Evolutionary conservation across 23 red algal species (phyloP).

Genomic region (Agarophyton chilense): DNA sequence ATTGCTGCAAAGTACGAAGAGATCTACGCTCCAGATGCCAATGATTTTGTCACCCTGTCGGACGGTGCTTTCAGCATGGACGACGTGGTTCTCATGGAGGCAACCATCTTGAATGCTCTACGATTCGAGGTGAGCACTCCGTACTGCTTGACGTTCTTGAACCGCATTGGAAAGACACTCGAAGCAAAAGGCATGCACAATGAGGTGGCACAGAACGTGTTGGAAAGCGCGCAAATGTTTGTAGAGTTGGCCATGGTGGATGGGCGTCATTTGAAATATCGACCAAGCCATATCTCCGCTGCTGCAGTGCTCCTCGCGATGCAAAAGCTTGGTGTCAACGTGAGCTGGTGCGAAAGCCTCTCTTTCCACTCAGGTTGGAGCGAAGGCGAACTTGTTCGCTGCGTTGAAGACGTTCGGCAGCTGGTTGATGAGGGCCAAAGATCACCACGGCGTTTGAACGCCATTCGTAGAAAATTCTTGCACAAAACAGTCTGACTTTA

Average conservation of each 20-base stretch:
- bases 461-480: slow-evolving; percentile 3
- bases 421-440: not conserved
- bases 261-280: not conserved
- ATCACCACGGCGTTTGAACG: not conserved
- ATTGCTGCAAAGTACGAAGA: slow-evolving; percentile 17
- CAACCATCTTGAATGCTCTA: not conserved
- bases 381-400: not conserved
- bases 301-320: not conserved
- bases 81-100: not conserved
- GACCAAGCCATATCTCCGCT: not conserved
- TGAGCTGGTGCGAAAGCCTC: not conserved
- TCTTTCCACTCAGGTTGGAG: not conserved
- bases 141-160: not conserved
- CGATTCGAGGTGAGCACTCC: not conserved
- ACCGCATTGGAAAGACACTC: not conserved
- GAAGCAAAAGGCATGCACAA: not conserved
- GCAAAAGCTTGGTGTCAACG: not conserved
- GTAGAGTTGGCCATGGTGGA: slow-evolving; percentile 2
- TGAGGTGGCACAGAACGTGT: not conserved
- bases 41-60: not conserved
- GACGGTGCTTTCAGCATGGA: not conserved
- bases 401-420: not conserved
- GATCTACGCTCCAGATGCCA: not conserved
- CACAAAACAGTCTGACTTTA: too few species aligned
- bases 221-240: not conserved